These are phyloP conservation scores for Chytriomyces sp. DNA, from an alignment of 192 early-diverging fungal genomes.

Conservation along the genomic window DNA sequence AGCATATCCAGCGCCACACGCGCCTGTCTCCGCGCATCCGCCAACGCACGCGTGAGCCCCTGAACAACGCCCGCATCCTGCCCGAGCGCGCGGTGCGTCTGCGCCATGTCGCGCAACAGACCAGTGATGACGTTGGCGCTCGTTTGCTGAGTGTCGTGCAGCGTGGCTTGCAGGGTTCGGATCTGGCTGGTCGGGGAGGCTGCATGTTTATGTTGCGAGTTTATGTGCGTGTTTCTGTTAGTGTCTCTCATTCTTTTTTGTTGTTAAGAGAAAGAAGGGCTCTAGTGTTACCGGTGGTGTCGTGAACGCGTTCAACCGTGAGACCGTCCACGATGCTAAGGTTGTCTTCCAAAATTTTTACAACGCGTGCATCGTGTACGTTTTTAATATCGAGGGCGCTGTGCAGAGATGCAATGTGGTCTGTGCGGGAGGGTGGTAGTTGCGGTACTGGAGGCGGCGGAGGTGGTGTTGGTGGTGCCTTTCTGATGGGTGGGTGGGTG, in stretches of 20 bases:
- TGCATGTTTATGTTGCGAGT: neutral
- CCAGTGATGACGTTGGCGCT: neutral
- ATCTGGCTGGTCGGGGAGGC: neutral
- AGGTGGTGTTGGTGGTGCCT: too few species aligned
- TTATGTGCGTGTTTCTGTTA: neutral
- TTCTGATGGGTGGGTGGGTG: too few species aligned
- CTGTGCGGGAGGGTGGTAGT: too few species aligned
- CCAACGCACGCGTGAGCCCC: neutral
- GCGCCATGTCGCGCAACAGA: constrained; percentile 1
- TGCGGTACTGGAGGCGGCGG: too few species aligned
- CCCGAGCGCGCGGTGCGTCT: neutral
- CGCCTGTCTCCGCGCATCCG: neutral
- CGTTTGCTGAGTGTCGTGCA: neutral
- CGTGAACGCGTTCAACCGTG: too few species aligned
- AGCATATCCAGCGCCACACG: neutral
- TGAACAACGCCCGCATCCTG: neutral
- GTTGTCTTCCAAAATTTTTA: too few species aligned
- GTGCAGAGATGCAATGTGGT: too few species aligned
- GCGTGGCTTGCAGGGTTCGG: neutral
- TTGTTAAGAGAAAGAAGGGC: neutral
- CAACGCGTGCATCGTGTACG: too few species aligned
- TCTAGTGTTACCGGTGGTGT: too few species aligned
- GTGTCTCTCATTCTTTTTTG: neutral
- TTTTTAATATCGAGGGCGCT: too few species aligned
- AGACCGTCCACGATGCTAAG: too few species aligned